These are phyloP conservation scores for Wallacemonas collosoma DNA, from an alignment of 208 protist genomes.

Conservation along the genomic window DNA sequence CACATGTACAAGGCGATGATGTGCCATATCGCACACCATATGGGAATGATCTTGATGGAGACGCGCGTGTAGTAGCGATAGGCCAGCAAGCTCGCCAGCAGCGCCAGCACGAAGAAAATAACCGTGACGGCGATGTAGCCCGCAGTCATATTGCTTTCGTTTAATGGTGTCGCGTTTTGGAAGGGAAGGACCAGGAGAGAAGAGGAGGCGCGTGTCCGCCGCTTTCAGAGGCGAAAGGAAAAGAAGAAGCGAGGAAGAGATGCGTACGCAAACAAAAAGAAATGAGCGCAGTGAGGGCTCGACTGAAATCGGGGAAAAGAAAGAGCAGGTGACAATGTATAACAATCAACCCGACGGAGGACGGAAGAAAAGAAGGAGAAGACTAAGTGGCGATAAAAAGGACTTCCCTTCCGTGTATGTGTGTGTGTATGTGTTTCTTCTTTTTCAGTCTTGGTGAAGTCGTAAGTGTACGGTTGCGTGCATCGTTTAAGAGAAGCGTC, in stretches of 20 bases:
- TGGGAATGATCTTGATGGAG: slow-evolving; percentile 68
- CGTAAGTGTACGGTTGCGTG: too few relatives aligned
- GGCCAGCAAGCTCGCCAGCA: slow-evolving; percentile 50
- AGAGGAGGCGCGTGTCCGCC: too few relatives aligned
- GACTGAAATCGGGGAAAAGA: too few relatives aligned
- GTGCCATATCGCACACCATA: slow-evolving; percentile 68
- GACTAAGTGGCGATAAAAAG: background rate
- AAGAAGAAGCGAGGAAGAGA: too few relatives aligned
- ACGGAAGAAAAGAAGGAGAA: slow-evolving; percentile 15
- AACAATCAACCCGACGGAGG: background rate
- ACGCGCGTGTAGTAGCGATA: slow-evolving; percentile 84
- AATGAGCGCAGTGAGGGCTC: too few relatives aligned
- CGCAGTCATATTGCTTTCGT: slow-evolving; percentile 29
- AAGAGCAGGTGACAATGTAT: too few relatives aligned
- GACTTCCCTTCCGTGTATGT: background rate
- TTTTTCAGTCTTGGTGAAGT: background rate
- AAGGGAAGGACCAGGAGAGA: background rate
- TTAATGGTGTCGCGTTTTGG: background rate
- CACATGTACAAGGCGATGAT: slow-evolving; percentile 80
- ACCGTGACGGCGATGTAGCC: slow-evolving; percentile 59
- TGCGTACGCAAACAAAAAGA: too few relatives aligned
- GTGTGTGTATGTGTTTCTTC: background rate
- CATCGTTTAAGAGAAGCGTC: too few relatives aligned
- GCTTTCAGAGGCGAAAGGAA: too few relatives aligned
- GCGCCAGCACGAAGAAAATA: slow-evolving; percentile 71